phyloP scores from a whole-genome alignment of 225 moss, liverwort and hornwort species.

The Bryoerythrophyllum caledonicum region DNA sequence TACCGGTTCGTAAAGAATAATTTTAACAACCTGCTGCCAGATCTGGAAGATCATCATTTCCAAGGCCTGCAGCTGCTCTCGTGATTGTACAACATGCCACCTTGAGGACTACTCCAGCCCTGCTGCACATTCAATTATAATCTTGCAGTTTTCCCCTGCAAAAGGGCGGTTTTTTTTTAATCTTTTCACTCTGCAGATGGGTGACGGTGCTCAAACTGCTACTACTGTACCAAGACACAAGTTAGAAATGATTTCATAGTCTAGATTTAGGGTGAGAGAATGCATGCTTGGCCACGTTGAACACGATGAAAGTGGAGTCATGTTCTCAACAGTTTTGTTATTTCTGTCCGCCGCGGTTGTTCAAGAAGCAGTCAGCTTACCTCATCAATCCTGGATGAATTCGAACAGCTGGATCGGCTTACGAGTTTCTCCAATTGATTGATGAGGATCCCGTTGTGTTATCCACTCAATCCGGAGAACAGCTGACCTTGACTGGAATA shows the following conservation, averaged over 20 bases:
- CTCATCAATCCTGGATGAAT: neutral
- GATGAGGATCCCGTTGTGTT: too few species aligned
- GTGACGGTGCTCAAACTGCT: slow-evolving; percentile 10
- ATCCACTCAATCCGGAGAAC: too few species aligned
- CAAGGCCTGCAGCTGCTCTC: neutral
- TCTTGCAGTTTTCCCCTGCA: neutral
- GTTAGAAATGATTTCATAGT: neutral
- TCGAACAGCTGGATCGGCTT: neutral
- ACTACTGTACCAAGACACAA: neutral
- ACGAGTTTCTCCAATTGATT: too few species aligned
- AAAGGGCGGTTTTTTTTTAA: too few species aligned
- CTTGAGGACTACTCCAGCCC: neutral
- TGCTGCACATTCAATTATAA: neutral
- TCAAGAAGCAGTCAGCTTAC: neutral
- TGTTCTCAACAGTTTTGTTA: slow-evolving; percentile 3
- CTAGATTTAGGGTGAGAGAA: slow-evolving; percentile 9
- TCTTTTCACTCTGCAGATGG: neutral
- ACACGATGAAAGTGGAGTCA: slow-evolving; percentile 6
- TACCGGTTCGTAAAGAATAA: neutral
- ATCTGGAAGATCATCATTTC: slow-evolving; percentile 19
- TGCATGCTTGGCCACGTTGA: slow-evolving; percentile 27
- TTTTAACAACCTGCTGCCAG: slow-evolving; percentile 12
- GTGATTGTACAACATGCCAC: neutral
- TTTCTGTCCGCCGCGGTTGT: neutral
- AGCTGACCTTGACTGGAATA: neutral